A percentile compares a stretch with the other conserved stretches of the same genome.
phyloP scores from a whole-genome alignment of 176 grass and related monocot species.

The Saccharum officinarum region DNA sequence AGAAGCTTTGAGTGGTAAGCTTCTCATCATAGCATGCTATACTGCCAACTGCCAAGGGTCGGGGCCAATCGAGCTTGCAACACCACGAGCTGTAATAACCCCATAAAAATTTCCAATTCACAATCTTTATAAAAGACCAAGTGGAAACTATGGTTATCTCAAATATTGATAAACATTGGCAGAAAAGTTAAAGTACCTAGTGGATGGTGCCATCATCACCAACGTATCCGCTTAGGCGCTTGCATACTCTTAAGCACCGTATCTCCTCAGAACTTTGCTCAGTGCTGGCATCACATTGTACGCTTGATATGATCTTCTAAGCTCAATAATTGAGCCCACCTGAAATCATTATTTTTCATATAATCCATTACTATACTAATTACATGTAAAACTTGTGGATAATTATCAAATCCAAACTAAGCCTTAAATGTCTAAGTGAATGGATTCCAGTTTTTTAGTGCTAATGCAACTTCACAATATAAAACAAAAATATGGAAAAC shows the following conservation, averaged over 20 bases:
- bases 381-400: not conserved
- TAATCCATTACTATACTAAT: not conserved
- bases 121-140: not conserved
- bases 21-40: not conserved
- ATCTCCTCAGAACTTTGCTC: conserved; percentile 98
- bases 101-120: not conserved
- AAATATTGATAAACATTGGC: conserved; percentile 8
- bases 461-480: not conserved
- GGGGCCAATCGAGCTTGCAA: not conserved
- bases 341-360: conserved; percentile 49
- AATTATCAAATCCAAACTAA: conserved; percentile 18
- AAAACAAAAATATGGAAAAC: not conserved
- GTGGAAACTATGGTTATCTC: not conserved
- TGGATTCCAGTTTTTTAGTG: not conserved
- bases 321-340: conserved; percentile 97
- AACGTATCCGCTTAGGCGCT: not conserved
- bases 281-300: conserved; percentile 99
- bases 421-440: not conserved
- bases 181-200: conserved; percentile 22
- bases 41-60: not conserved
- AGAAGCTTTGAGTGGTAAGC: not conserved
- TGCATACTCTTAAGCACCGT: conserved; percentile 64
- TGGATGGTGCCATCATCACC: conserved; percentile 28
- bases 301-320: conserved; percentile 97
- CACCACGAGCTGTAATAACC: not conserved